Base-by-base conservation (phyloP, 345 rosid species). In the Clarkia xantiana region DNA sequence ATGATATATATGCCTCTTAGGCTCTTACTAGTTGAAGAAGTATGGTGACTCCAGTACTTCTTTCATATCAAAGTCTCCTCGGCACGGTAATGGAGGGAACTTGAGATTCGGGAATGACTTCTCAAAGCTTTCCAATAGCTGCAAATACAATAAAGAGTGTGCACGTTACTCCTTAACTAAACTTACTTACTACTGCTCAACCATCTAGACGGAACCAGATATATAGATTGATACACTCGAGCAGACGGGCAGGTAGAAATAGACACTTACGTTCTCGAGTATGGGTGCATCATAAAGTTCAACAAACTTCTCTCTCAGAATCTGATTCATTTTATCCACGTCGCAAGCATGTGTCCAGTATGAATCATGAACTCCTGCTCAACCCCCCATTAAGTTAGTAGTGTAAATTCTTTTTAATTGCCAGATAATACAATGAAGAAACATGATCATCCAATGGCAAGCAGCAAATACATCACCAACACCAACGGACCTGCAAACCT, bases 341-440 rank as follows among this genome's bases (percentile, higher is more conserved):
- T 93, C 94, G 50, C 75, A 72, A 39, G 99, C 96, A 57, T 91
- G 96, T 10, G 99, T 84, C 99, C 99, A 91, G 57, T 80, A 91
- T 53, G 99, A 91, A 81, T 91, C 99, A 70, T 91, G 99, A 58
- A 91, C 99, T 52, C 99, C 98, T 91, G 84, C 44, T 48, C 40
- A 45, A 55, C 40, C n/a, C n/a, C 34, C 67, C 29, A 65, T 53
- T 44, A 22, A 29, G 39, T 68, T 41, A 70, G 48, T 52, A 23
- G 44, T 59, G 43, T 34, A 54, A 17, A n/a, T n/a, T n/a, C n/a
- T n/a, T n/a, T n/a, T n/a, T n/a, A n/a, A n/a, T n/a, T n/a, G n/a
- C n/a, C n/a, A n/a, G n/a, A n/a, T n/a, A n/a, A n/a, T n/a, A n/a
- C n/a, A n/a, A n/a, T n/a, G n/a, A n/a, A n/a, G n/a, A n/a, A n/a